Conservation (phyloP, 164 flowering plant genomes). For the Chimonanthus praecox region DNA sequence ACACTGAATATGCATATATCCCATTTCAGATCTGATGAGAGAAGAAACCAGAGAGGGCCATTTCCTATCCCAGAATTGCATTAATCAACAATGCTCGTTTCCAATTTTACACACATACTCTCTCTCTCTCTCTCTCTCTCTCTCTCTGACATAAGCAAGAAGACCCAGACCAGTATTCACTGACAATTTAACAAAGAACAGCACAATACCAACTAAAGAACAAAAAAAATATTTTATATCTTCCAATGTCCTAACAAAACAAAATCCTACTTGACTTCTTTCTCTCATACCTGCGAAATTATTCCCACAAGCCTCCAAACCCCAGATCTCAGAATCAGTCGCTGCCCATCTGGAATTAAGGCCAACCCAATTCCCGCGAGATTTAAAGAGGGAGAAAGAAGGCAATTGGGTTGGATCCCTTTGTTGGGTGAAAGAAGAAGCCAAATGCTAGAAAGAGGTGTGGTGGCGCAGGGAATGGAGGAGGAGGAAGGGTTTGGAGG, state of each 20-base stretch:
- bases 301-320: slow-evolving; percentile 4
- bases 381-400: background rate
- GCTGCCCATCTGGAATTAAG: too few relatives aligned
- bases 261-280: background rate
- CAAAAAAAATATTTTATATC: background rate
- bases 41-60: background rate
- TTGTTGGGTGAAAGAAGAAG: background rate
- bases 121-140: background rate
- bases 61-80: too few relatives aligned
- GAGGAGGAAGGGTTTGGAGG: too few relatives aligned
- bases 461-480: background rate
- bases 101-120: background rate
- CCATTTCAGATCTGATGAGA: background rate
- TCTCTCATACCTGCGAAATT: slow-evolving; percentile 15
- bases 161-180: background rate
- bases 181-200: background rate
- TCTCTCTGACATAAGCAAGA: background rate
- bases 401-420: slow-evolving; percentile 10
- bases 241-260: background rate
- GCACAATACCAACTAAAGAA: background rate
- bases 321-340: slow-evolving; percentile 17
- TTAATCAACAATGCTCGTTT: too few relatives aligned
- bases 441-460: background rate
- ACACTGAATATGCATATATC: too few relatives aligned
- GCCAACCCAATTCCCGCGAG: background rate